Percentiles rank a stretch among this genome's conserved stretches.
Conservation (phyloP, 805 yeast species). For the Lipomyces yamanashiensis region DNA sequence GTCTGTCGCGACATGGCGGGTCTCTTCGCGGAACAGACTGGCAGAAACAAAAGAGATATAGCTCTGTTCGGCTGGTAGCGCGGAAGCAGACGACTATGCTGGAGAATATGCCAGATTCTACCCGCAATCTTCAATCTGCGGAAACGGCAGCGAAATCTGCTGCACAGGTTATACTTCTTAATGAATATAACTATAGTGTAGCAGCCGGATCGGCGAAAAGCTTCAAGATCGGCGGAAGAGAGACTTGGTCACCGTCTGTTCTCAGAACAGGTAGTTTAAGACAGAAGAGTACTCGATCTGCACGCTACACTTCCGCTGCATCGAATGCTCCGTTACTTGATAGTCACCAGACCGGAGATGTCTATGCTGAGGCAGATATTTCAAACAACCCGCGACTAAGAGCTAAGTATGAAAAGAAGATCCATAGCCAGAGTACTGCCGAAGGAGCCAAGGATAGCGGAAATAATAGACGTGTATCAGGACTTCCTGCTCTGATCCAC, state of each 20-base stretch:
- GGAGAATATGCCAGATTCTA: too few species aligned
- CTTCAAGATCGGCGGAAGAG: too few species aligned
- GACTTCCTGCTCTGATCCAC: not conserved
- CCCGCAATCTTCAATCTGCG: not conserved
- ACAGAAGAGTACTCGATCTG: not conserved
- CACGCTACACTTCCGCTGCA: not conserved
- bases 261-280: constrained; percentile 6
- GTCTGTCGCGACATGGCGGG: constrained; percentile 12
- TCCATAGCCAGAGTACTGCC: not conserved
- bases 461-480: not conserved
- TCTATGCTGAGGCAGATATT: constrained; percentile 11
- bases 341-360: not conserved
- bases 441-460: not conserved
- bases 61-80: too few species aligned
- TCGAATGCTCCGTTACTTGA: constrained; percentile 1
- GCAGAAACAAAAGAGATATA: not conserved
- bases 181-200: not conserved
- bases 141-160: not conserved
- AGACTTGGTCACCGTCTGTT: not conserved
- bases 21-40: constrained; percentile 1
- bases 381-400: constrained; percentile 6
- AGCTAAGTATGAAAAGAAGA: not conserved
- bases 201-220: too few species aligned
- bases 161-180: not conserved
- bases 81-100: too few species aligned